Evolutionary conservation across 2,329 filamentous ascomycete genomes (phyloP).

Genomic region (Neofusicoccum sp.): DNA sequence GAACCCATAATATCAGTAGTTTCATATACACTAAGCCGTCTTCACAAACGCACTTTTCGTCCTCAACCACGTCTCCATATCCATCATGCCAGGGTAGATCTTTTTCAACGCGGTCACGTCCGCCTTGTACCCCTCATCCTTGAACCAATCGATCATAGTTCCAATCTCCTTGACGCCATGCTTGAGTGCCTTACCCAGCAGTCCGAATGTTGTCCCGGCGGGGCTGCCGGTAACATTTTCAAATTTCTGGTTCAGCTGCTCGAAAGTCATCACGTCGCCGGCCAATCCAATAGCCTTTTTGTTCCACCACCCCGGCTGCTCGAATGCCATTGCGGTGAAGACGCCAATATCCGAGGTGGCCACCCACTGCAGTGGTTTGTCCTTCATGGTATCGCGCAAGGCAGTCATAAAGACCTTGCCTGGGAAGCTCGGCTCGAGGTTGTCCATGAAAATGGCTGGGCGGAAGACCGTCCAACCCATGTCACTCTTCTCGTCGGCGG

Average conservation of each 20-base stretch:
- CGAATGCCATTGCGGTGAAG: conserved; percentile 48
- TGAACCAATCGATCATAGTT: conserved; percentile 53
- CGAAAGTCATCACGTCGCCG: conserved; percentile 48
- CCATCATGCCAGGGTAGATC: conserved; percentile 47
- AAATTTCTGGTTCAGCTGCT: conserved; percentile 37
- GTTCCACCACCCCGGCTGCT: conserved; percentile 40
- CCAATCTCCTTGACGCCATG: conserved; percentile 41
- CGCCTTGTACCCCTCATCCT: conserved; percentile 45
- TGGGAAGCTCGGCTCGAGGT: conserved; percentile 42
- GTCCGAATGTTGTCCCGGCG: background rate
- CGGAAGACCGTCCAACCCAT: conserved; percentile 61
- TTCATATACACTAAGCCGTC: background rate
- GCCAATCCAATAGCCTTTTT: conserved; percentile 46
- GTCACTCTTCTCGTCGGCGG: conserved; percentile 26
- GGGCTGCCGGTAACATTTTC: conserved; percentile 38
- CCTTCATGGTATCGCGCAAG: conserved; percentile 42
- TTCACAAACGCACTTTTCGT: conserved; percentile 30
- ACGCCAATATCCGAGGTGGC: conserved; percentile 47
- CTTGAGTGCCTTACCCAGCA: conserved; percentile 34
- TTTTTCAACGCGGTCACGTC: conserved; percentile 45
- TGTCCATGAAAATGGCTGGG: conserved; percentile 62
- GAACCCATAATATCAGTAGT: no score
- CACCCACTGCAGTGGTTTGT: conserved; percentile 35
- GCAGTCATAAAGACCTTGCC: conserved; percentile 25
- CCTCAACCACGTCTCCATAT: conserved; percentile 48